Evolutionary conservation across 192 early-diverging fungal species (phyloP), one percentile per base, ranked within the genome.

Genomic region (Podochytrium sp.): DNA sequence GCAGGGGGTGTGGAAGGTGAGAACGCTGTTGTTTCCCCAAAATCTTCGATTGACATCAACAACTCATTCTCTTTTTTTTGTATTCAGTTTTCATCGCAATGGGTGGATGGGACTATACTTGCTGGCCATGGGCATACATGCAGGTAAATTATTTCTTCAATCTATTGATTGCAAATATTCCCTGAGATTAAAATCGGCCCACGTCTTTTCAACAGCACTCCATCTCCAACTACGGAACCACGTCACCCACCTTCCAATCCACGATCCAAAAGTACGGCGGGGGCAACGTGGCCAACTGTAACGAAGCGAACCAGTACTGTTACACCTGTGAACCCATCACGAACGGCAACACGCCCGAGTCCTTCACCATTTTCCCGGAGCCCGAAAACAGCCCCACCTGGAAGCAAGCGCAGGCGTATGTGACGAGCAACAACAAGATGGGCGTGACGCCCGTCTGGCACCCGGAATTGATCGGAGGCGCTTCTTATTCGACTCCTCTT

Each of bases 31-130:
- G n/a, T n/a, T n/a, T n/a, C n/a, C n/a, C n/a, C n/a, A n/a, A n/a
- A n/a, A n/a, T n/a, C n/a, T n/a, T n/a, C n/a, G n/a, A n/a, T n/a
- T n/a, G n/a, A n/a, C n/a, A n/a, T n/a, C n/a, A n/a, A n/a, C n/a
- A n/a, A n/a, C n/a, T n/a, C n/a, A n/a, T n/a, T n/a, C n/a, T n/a
- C n/a, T n/a, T n/a, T n/a, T n/a, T n/a, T n/a, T n/a, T n/a, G n/a
- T n/a, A n/a, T n/a, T n/a, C n/a, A n/a, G 66, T 69, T 35, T 69
- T 69, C 34, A 7, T 69, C n/a, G 23, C 66, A 18, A 69, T 69
- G 66, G 66, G 66, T 51, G 66, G 66, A 10, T 69, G 66, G 66
- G 53, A 69, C 29, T 65, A 65, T 42, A 65, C 41, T 42, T 65
- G 63, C 38, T 65, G 63, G 63, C 63, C 63, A 25, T 69, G 38